Evolutionary conservation across 208 protist genomes (phyloP), one percentile per base, ranked within the genome.

Genomic region (Acanthamoeba sp.): DNA sequence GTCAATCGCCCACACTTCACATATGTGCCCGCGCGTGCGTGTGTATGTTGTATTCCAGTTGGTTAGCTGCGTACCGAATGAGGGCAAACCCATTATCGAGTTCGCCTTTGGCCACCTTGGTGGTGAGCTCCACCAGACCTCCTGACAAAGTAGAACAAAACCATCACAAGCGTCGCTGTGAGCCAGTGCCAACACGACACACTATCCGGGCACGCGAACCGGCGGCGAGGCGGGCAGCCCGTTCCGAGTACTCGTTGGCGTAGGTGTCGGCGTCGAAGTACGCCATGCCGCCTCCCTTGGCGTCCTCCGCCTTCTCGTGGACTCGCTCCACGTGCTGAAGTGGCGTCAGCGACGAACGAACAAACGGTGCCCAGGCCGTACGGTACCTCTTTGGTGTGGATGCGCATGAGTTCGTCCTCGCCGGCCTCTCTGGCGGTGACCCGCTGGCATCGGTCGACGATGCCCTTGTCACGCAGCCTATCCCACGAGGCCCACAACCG

Each of bases 181-280:
- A 32, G 16, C 12, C 32, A 14, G 29, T 78, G 29, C 20, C 7
- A 71, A 34, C 7, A 12, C 7, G 27, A 7, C 29, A 71, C 62
- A 71, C n/a, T 2, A 40, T 0, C 9, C 18, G 16, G 45, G 7
- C n/a, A n/a, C n/a, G 59, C 78, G 5, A 38, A 87, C 78, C 78
- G 42, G n/a, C 48, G 45, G 78, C 78, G 5, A 87, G 48, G 29
- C 78, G 78, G 12, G 78, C 78, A 16, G 78, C 78, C 16, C 78
- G 78, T 36, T 87, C 78, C 2, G 78, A 87, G 45, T 40, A 59
- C 78, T 87, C 78, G 78, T 87, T 87, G 40, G 78, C 78, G 78
- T 87, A 87, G 20, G 78, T 87, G 78, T 87, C 78, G n/a, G 78
- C 78, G 78, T 87, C 78, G 42, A 87, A 87, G 78, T 87, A 59